Evolutionary conservation across 345 rosid species (phyloP).

Genomic region (Eucalyptus curtisii): DNA sequence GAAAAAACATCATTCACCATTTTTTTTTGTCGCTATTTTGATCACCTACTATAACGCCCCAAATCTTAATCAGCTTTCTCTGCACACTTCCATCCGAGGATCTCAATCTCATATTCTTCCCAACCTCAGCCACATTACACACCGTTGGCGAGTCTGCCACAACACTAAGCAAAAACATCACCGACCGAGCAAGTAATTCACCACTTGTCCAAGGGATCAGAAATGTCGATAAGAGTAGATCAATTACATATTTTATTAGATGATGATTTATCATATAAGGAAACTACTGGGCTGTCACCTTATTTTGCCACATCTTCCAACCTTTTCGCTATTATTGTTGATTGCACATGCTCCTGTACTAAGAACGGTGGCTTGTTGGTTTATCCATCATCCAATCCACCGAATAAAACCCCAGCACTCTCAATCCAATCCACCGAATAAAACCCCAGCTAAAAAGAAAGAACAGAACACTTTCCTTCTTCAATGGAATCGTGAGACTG

Average conservation of each 20-base stretch:
- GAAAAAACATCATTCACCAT: no score
- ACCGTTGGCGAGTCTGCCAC: not conserved
- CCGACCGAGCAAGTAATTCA: not conserved
- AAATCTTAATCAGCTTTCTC: no score
- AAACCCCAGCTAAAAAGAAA: not conserved
- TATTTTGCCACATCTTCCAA: not conserved
- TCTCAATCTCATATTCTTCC: no score
- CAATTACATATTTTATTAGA: not conserved
- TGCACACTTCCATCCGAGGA: no score
- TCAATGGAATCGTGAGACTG: no score
- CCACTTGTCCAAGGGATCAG: not conserved
- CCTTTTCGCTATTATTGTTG: fast-evolving
- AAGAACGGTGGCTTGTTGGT: not conserved
- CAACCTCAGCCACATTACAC: no score
- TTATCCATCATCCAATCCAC: not conserved
- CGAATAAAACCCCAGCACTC: not conserved
- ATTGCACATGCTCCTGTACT: not conserved
- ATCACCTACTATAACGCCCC: no score
- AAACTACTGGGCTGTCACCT: not conserved
- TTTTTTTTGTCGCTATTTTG: no score
- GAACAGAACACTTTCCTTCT: not conserved
- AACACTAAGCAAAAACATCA: not conserved
- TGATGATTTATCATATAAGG: not conserved
- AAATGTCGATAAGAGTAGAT: not conserved
- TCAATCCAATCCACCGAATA: not conserved